phyloP scores from a whole-genome alignment of 2,329 filamentous ascomycete species.

The Neonectria ditissima region DNA sequence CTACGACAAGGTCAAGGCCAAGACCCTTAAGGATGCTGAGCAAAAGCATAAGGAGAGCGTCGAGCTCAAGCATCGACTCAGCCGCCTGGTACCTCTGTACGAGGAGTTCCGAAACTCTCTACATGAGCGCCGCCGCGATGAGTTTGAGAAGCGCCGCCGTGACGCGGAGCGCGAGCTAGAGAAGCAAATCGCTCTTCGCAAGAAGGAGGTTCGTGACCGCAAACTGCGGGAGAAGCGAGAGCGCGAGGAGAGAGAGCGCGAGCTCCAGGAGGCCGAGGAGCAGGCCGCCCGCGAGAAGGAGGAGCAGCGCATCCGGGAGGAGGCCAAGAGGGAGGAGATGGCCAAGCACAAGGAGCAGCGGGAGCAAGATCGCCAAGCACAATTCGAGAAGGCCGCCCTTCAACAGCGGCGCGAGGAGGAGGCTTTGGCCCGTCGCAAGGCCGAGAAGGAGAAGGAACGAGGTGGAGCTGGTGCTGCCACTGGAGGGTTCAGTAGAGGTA shows the following conservation, averaged over 20 bases:
- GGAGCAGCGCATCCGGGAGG: constrained; percentile 82
- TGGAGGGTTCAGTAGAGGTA: constrained; percentile 42
- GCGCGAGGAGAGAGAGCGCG: constrained; percentile 84
- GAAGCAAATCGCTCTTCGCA: constrained; percentile 87
- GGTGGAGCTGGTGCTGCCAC: constrained; percentile 16
- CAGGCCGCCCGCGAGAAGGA: constrained; percentile 83
- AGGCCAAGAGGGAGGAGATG: constrained; percentile 80
- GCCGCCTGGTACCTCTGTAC: constrained; percentile 85
- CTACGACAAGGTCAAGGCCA: constrained; percentile 82
- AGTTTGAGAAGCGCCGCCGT: constrained; percentile 94
- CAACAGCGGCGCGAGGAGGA: constrained; percentile 91
- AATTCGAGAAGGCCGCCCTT: constrained; percentile 70
- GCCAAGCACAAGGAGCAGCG: constrained; percentile 74
- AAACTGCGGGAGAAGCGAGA: constrained; percentile 86
- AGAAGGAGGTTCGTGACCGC: constrained; percentile 88
- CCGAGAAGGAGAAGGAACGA: constrained; percentile 74
- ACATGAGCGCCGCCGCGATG: constrained; percentile 87
- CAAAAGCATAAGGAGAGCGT: constrained; percentile 92
- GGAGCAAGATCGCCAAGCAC: constrained; percentile 76
- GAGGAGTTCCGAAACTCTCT: constrained; percentile 85
- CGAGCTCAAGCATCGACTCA: constrained; percentile 92
- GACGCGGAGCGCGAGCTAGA: constrained; percentile 94
- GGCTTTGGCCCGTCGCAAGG: constrained; percentile 80
- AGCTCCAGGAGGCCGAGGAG: constrained; percentile 86
- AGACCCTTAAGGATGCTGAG: constrained; percentile 84